phyloP scores from a whole-genome alignment of 768 basidiomycete species.

The Boletus subcaerulescens region DNA sequence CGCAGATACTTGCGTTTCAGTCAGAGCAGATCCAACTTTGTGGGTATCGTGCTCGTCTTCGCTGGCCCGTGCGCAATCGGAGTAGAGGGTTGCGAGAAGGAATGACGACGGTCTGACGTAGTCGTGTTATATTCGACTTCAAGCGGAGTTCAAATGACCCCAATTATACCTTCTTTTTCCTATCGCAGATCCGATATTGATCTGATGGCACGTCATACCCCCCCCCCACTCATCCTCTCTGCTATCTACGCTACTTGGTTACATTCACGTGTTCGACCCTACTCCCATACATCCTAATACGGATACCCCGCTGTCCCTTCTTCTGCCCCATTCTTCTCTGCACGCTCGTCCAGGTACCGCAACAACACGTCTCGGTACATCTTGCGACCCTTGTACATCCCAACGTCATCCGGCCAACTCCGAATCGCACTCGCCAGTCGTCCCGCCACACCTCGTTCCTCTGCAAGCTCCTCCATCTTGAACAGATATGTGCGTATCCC shows the following conservation, averaged over 20 bases:
- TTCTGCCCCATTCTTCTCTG: background rate
- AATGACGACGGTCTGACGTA: conserved; percentile 44
- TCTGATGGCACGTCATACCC: conserved; percentile 34
- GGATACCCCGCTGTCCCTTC: too few species aligned
- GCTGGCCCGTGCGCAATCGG: conserved; percentile 32
- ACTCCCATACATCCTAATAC: too few species aligned
- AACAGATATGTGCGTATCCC: conserved; percentile 66
- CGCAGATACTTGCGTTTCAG: conserved; percentile 25
- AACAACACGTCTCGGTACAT: conserved; percentile 23
- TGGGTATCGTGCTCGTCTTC: conserved; percentile 13
- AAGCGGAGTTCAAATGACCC: conserved; percentile 38
- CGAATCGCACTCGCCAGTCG: conserved; percentile 61
- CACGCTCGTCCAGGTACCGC: conserved; percentile 22
- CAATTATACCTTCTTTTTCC: conserved; percentile 13
- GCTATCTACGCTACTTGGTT: conserved; percentile 15
- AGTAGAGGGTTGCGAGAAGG: conserved; percentile 33
- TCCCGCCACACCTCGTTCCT: conserved; percentile 58
- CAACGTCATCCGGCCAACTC: conserved; percentile 65
- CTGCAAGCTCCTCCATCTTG: conserved; percentile 45
- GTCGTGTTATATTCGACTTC: conserved; percentile 42
- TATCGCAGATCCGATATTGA: conserved; percentile 36
- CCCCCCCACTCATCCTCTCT: background rate
- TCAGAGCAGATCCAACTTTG: background rate
- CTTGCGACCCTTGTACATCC: conserved; percentile 23
- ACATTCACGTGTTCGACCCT: conserved; percentile 11